phyloP scores from a whole-genome alignment of 2,329 filamentous ascomycete genomes.

The Fonsecaea nubica region DNA sequence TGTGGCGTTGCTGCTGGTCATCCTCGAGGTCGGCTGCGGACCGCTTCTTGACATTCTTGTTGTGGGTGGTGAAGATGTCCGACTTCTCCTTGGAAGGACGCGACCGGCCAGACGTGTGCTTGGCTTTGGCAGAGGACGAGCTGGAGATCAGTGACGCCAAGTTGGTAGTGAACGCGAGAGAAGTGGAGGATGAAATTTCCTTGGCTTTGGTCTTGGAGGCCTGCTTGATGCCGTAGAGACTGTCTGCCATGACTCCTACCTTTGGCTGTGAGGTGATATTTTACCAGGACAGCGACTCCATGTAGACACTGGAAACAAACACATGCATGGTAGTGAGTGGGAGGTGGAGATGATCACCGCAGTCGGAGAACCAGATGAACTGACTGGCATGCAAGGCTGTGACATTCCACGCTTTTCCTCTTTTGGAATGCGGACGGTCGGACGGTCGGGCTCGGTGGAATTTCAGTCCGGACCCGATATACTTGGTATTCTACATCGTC shows the following conservation, averaged over 20 bases:
- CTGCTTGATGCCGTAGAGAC: constrained; percentile 77
- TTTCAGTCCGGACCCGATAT: background rate
- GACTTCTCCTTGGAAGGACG: constrained; percentile 64
- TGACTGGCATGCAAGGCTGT: background rate
- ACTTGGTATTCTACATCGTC: background rate
- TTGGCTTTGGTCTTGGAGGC: constrained; percentile 70
- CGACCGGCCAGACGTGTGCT: constrained; percentile 49
- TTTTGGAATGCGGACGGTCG: constrained; percentile 12
- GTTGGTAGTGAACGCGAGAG: constrained; percentile 85
- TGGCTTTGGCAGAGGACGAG: constrained; percentile 52
- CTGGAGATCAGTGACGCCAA: constrained; percentile 79
- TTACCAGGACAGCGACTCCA: background rate
- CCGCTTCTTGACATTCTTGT: constrained; percentile 67
- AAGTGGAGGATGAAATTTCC: constrained; percentile 72
- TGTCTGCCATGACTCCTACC: constrained; percentile 58
- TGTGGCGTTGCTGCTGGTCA: constrained; percentile 67
- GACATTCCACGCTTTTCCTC: background rate
- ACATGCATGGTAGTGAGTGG: background rate
- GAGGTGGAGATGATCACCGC: background rate
- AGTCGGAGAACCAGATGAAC: background rate
- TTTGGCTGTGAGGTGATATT: background rate
- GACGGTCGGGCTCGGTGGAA: constrained; percentile 10
- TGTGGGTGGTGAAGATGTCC: constrained; percentile 72
- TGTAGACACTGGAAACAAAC: background rate
- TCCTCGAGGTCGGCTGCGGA: constrained; percentile 66